Base-by-base conservation (phyloP, 306 rosid species). In the Rosa rugosa region DNA sequence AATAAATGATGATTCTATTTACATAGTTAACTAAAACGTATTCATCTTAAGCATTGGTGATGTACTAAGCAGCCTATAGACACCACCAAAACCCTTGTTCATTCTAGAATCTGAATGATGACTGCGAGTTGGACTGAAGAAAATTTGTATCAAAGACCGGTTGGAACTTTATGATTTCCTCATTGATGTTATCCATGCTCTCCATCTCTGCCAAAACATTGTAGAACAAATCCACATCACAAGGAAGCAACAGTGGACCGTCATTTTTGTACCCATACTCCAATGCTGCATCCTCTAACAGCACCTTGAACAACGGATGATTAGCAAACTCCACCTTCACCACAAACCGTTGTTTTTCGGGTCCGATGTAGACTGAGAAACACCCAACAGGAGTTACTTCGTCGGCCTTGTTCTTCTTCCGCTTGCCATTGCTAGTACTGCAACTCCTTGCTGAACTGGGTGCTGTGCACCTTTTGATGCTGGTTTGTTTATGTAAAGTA, bases 241-340 rank as follows among this genome's bases (percentile, higher is more conserved):
- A 94, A 49, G 96, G 97, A 66, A 94, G 89, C 79, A 87, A 82
- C 6, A 92, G 65, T 0, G 98, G 99, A 4, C 99, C 96, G 25
- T 92, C 80, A 22, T 86, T 81, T 23, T 44, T 65, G 27, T 82
- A 83, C 0, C 97, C 98, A 66, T 84, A 90, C 79, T 95, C 96
- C 46, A 27, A 45, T 77, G 91, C 91, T 4, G 95, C 94, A 20
- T 84, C 89, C 12, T 95, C 91, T 25, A 95, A 83, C 34, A 92
- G 85, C 20, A 62, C 77, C 84, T 73, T 77, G 83, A 95, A 92
- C 76, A 84, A 62, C 0, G 92, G 90, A 53, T 92, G 97, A 31
- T 95, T 92, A 0, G 80, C 87, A 5, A 76, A 66, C 82, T 86
- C 79, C 3, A 88, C 75, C 73, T 84, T 88, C 11, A 92, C 81